A percentile compares a stretch with the other conserved stretches of the same genome.
These are phyloP conservation scores for Globisporangium nodosum DNA, from an alignment of 352 stramenopile species.

Conservation along the genomic window DNA sequence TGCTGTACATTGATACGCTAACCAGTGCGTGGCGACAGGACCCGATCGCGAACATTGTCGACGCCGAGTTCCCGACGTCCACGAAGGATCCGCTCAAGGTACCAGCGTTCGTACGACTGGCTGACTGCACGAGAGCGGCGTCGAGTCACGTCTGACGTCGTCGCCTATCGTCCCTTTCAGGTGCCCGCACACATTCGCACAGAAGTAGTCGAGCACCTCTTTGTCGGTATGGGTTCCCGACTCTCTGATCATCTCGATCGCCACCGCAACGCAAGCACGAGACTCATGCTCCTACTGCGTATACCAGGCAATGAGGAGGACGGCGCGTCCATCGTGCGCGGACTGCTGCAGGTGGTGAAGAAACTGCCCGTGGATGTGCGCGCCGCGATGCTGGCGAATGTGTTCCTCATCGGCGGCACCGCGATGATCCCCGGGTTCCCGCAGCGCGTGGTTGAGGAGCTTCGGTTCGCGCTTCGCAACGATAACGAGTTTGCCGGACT, in stretches of 20 bases:
- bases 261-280: background rate
- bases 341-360: slow-evolving; percentile 44
- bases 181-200: slow-evolving; percentile 33
- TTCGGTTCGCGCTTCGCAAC: slow-evolving; percentile 27
- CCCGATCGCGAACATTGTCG: slow-evolving; percentile 26
- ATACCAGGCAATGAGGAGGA: slow-evolving; percentile 24
- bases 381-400: slow-evolving; percentile 55
- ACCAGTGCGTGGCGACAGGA: slow-evolving; percentile 13
- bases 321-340: slow-evolving; percentile 45
- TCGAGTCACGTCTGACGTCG: background rate
- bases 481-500: slow-evolving; percentile 31
- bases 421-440: slow-evolving; percentile 75
- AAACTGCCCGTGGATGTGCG: slow-evolving; percentile 63
- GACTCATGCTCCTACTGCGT: background rate
- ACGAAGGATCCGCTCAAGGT: slow-evolving; percentile 35
- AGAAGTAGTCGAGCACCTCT: slow-evolving; percentile 37
- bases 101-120: background rate
- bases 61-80: slow-evolving; percentile 40
- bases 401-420: slow-evolving; percentile 69
- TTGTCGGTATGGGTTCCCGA: slow-evolving; percentile 24
- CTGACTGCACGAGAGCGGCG: background rate
- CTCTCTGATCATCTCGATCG: background rate
- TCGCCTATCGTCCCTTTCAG: slow-evolving; percentile 10
- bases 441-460: slow-evolving; percentile 40
- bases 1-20: background rate